A percentile compares a stretch with the other conserved stretches of the same genome.
These are phyloP conservation scores for Maudiozyma barnettii DNA, from an alignment of 805 yeast genomes.

Conservation along the genomic window DNA sequence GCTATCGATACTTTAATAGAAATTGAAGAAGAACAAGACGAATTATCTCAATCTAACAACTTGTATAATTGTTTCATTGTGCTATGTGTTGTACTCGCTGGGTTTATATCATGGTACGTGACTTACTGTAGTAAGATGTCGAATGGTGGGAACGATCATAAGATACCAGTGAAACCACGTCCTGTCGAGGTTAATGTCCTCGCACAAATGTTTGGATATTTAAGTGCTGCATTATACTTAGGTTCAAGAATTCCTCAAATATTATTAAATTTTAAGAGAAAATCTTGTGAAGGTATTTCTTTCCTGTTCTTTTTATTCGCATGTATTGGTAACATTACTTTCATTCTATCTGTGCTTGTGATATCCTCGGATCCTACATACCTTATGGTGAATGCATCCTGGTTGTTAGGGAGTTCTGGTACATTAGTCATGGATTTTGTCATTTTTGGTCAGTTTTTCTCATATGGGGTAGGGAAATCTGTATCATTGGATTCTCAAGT, in stretches of 20 bases:
- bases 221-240: conserved; percentile 63
- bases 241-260: conserved; percentile 94
- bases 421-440: conserved; percentile 75
- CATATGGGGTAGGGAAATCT: conserved; percentile 36
- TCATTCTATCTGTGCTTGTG: conserved; percentile 74
- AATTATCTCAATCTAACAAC: conserved; percentile 14
- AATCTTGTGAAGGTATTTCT: conserved; percentile 91
- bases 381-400: conserved; percentile 71
- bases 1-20: conserved; percentile 6
- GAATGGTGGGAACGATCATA: background rate
- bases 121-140: conserved; percentile 40
- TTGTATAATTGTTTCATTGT: conserved; percentile 43
- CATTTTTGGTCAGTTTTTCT: conserved; percentile 78
- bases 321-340: conserved; percentile 85
- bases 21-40: conserved; percentile 10
- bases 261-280: conserved; percentile 69
- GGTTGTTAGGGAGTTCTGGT: conserved; percentile 90
- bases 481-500: background rate
- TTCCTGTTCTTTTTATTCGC: conserved; percentile 92
- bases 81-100: conserved; percentile 58
- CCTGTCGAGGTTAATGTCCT: conserved; percentile 42
- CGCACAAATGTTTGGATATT: conserved; percentile 82
- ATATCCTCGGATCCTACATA: conserved; percentile 64
- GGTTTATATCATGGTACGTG: conserved; percentile 80
- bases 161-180: background rate